Percentiles rank a stretch among this genome's conserved stretches.
Conservation (phyloP, 306 rosid genomes). For the Corylus americana region DNA sequence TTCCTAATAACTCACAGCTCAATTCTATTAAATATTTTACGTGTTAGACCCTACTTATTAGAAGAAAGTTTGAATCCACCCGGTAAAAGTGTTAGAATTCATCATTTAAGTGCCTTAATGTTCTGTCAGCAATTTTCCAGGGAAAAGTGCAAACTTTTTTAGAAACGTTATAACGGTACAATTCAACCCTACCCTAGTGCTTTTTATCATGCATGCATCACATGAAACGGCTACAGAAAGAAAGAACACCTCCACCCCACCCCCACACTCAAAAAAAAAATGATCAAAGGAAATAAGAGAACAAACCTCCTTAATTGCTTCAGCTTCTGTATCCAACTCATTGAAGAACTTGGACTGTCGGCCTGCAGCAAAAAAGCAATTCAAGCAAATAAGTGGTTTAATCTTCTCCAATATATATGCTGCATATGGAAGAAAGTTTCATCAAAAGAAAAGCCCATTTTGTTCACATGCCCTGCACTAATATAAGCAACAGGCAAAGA, state of each 20-base stretch:
- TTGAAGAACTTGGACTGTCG: constrained; percentile 41
- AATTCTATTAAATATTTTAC: too few species aligned
- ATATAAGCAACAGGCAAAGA: not conserved
- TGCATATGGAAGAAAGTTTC: not conserved
- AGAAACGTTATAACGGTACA: not conserved
- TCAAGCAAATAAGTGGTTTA: not conserved
- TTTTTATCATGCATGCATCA: constrained; percentile 1
- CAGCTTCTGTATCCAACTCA: constrained; percentile 35
- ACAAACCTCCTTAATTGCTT: constrained; percentile 17
- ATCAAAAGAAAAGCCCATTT: not conserved
- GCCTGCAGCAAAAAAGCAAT: constrained; percentile 39
- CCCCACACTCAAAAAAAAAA: not conserved
- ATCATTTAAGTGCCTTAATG: not conserved
- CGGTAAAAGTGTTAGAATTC: too few species aligned
- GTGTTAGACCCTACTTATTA: too few species aligned
- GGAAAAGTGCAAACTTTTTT: not conserved
- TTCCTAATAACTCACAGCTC: too few species aligned
- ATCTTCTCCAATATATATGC: constrained; percentile 2
- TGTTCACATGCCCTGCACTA: not conserved
- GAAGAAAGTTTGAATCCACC: too few species aligned
- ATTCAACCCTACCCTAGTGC: not conserved
- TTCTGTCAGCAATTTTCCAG: not conserved
- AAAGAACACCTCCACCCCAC: not conserved
- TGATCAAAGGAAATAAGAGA: not conserved
- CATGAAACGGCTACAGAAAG: not conserved